Percentiles rank a stretch among this genome's conserved stretches.
Conservation (phyloP, 108 stramenopile species). For the Thalassiosira profunda region DNA sequence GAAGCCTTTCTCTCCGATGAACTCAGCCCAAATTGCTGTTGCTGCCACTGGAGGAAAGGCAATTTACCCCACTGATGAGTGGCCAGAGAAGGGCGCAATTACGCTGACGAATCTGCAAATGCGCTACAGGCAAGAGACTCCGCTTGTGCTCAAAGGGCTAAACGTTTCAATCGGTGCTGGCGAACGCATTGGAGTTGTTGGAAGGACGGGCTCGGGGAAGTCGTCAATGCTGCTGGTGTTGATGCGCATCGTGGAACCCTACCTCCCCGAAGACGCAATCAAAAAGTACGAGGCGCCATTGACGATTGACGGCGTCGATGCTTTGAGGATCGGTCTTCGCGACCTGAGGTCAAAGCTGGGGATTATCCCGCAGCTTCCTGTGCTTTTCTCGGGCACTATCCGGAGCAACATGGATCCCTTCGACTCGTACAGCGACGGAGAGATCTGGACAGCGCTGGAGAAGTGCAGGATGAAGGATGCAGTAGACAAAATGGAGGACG, state of each 20-base stretch:
- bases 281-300: constrained; percentile 64
- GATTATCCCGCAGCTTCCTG: constrained; percentile 96
- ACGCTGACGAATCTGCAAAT: constrained; percentile 78
- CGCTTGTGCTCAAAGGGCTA: constrained; percentile 89
- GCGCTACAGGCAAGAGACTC: constrained; percentile 79
- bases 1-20: constrained; percentile 29
- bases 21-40: constrained; percentile 45
- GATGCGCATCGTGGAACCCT: constrained; percentile 91
- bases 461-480: constrained; percentile 69
- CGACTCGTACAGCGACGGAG: constrained; percentile 58
- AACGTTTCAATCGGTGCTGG: constrained; percentile 83
- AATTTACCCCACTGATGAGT: constrained; percentile 44
- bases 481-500: constrained; percentile 67
- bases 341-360: constrained; percentile 86
- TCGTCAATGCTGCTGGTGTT: constrained; percentile 71
- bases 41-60: constrained; percentile 60
- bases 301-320: constrained; percentile 91
- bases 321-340: constrained; percentile 77
- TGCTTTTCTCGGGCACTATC: constrained; percentile 91
- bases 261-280: constrained; percentile 21
- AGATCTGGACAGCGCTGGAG: constrained; percentile 75
- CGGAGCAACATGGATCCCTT: constrained; percentile 94
- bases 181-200: constrained; percentile 91
- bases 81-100: constrained; percentile 87
- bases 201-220: constrained; percentile 84